A percentile compares a stretch with the other conserved stretches of the same genome.
phyloP scores from a whole-genome alignment of 1,139 yeast species.

The Sugiyamaella japonica region DNA sequence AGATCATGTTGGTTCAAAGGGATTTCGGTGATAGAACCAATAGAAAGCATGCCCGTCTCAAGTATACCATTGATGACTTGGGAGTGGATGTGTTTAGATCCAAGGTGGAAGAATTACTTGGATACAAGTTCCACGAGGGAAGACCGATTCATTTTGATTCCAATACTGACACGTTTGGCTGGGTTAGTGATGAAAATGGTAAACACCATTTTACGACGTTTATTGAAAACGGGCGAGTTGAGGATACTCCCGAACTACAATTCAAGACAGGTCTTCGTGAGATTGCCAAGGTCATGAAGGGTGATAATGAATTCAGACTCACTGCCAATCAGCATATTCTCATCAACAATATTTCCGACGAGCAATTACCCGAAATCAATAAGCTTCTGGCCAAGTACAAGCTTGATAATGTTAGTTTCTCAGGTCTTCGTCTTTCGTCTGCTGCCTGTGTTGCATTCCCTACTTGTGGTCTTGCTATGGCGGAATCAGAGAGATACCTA shows the following conservation, averaged over 20 bases:
- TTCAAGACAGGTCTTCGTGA: constrained; percentile 85
- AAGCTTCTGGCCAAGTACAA: constrained; percentile 66
- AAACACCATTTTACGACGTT: constrained; percentile 89
- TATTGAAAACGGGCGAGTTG: constrained; percentile 96
- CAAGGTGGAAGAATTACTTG: constrained; percentile 82
- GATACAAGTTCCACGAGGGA: constrained; percentile 69
- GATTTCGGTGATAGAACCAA: constrained; percentile 94
- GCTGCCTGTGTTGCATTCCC: constrained; percentile 99
- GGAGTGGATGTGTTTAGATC: constrained; percentile 78
- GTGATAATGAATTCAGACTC: constrained; percentile 78
- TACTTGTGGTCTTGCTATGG: constrained; percentile 98
- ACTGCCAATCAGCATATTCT: constrained; percentile 96
- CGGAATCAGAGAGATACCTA: constrained; percentile 93
- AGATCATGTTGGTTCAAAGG: constrained; percentile 90
- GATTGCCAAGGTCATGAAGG: constrained; percentile 67
- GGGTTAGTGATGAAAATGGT: constrained; percentile 89
- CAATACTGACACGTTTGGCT: constrained; percentile 89
- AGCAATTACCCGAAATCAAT: constrained; percentile 63
- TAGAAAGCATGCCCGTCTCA: constrained; percentile 97
- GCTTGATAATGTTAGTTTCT: constrained; percentile 79
- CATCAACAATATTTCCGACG: constrained; percentile 70
- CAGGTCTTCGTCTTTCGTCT: constrained; percentile 83
- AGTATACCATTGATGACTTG: constrained; percentile 92
- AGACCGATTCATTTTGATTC: constrained; percentile 76
- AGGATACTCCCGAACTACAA: constrained; percentile 85